phyloP scores from a whole-genome alignment of 2,329 filamentous ascomycete genomes.

The Ophiostoma australiae region DNA sequence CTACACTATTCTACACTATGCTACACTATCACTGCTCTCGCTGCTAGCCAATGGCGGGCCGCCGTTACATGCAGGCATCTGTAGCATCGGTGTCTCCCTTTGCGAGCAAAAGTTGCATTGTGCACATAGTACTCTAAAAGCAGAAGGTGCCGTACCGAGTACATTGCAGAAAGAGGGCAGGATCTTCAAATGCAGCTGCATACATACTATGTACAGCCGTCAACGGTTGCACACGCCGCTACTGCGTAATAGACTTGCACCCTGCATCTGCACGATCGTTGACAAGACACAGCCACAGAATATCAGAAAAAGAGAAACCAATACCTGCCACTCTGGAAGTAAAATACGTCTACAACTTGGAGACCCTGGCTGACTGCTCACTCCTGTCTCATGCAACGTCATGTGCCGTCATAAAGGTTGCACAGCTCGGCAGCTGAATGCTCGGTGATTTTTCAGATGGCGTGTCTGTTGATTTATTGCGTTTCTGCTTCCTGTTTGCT shows the following conservation, averaged over 20 bases:
- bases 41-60: neutral
- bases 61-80: neutral
- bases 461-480: neutral
- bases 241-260: constrained; percentile 6
- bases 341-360: neutral
- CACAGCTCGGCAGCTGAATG: constrained; percentile 4
- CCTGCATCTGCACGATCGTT: constrained; percentile 7
- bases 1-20: neutral
- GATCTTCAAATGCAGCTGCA: constrained; percentile 2
- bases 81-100: neutral
- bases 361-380: neutral
- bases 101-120: neutral
- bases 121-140: no score
- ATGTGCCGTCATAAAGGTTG: constrained; percentile 3
- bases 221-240: neutral
- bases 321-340: neutral
- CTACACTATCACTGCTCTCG: neutral
- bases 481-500: neutral
- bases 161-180: neutral
- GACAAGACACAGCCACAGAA: neutral
- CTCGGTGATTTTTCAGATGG: neutral
- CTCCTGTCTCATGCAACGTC: neutral
- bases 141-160: no score
- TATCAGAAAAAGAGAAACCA: neutral
- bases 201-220: neutral